Evolutionary conservation across 208 protist genomes (phyloP).

Genomic region (Porcisia hertigi): DNA sequence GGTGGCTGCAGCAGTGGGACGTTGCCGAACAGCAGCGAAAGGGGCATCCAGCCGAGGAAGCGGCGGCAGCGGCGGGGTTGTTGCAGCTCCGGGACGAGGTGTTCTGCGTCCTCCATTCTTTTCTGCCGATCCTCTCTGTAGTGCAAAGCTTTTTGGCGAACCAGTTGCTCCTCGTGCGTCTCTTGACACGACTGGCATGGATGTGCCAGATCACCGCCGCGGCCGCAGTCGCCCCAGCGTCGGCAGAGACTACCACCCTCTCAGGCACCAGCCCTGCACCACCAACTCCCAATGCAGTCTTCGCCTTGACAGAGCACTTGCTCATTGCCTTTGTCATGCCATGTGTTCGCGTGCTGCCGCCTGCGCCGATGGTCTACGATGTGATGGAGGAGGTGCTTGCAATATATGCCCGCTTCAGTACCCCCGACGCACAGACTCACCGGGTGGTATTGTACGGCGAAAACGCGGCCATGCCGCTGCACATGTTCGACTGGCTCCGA

Average conservation of each 20-base stretch:
- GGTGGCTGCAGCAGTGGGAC: constrained; percentile 35
- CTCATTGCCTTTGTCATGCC: constrained; percentile 71
- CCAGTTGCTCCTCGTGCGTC: constrained; percentile 41
- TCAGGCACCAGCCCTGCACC: not conserved
- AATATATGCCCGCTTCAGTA: constrained; percentile 12
- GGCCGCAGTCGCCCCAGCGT: not conserved
- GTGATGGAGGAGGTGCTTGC: constrained; percentile 42
- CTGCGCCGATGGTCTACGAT: constrained; percentile 65
- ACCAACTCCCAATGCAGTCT: constrained; percentile 3
- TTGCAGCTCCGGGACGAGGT: constrained; percentile 8
- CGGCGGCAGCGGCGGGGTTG: not conserved
- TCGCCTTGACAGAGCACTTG: constrained; percentile 50
- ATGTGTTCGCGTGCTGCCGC: constrained; percentile 68
- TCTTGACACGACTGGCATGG: constrained; percentile 30
- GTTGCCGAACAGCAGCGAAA: constrained; percentile 10
- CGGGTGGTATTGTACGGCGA: constrained; percentile 14
- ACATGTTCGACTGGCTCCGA: constrained; percentile 21
- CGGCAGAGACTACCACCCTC: not conserved
- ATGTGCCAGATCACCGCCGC: constrained; percentile 9
- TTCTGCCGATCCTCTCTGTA: constrained; percentile 41
- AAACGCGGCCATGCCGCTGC: constrained; percentile 23
- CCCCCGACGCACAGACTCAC: not conserved
- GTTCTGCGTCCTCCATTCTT: constrained; percentile 24
- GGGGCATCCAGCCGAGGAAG: not conserved
- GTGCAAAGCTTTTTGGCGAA: constrained; percentile 46